Base-by-base conservation (phyloP, 2,329 filamentous ascomycete genomes). In the Claviceps capensis region DNA sequence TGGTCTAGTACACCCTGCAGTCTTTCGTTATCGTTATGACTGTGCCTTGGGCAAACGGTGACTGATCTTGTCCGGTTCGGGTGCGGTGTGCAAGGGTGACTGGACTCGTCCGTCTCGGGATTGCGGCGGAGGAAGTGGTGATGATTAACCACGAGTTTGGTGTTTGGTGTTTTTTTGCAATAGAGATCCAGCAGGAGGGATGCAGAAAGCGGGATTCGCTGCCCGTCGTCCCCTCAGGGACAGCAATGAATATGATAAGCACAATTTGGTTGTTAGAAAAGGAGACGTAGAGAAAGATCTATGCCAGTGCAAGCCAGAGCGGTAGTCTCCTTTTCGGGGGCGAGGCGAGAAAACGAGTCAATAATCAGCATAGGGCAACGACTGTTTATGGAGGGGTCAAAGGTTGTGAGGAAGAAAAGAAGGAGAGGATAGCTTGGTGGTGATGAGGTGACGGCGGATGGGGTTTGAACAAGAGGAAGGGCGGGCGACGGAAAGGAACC, bases 141-240 rank as follows among this genome's bases (percentile, higher is more conserved):
- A 34, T 11, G 30, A 1, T 34, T 34, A 9, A 34, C 30, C 30
- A 34, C 30, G 8, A 4, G 3, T 34, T 34, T 34, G 9, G 8
- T 11, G 3, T 34, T 34, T 34, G 9, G 8, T 11, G 9, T 34
- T 11, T 3, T 34, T 34, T 34, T 34, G 1, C 30, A 34, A 34
- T 34, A 34, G 11, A 11, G 9, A 30, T 30, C 38, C 41, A 47
- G 36, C 40, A 48, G 45, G 49, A 47, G 43, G 43, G 41, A 41
- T 52, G 57, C 49, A 55, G 54, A 58, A 53, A 55, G 30, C 30
- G 50, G 41, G 50, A 56, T 52, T 52, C 53, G 55, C 57, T 52
- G 54, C 54, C 52, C 47, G 52, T 48, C 30, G 53, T 53, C 53
- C 58, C 55, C 56, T 54, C 51, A 54, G 56, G 58, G 58, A 54